Conservation (phyloP, 163 green algal genomes). For the Picocystis sp. region DNA sequence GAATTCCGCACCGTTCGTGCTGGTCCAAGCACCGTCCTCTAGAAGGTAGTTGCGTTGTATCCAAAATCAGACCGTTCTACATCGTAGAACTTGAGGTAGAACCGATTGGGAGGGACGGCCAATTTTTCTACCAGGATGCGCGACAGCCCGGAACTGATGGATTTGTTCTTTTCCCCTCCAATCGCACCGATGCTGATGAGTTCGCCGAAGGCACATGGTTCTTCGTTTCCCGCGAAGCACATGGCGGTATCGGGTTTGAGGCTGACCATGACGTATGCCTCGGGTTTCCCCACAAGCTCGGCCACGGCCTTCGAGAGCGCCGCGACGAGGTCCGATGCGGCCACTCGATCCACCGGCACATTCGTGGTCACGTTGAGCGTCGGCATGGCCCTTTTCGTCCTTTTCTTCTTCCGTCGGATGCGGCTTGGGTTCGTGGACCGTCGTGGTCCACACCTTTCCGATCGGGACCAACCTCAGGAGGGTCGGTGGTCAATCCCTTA, state of each 20-base stretch:
- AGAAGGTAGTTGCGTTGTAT: constrained; percentile 32
- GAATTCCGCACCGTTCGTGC: no score
- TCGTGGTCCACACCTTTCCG: no score
- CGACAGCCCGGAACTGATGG: no score
- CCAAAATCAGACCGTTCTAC: constrained; percentile 26
- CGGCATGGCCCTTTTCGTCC: no score
- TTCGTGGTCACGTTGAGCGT: no score
- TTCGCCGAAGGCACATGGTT: constrained; percentile 33
- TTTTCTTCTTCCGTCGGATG: no score
- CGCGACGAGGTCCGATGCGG: no score
- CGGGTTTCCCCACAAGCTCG: constrained; percentile 26
- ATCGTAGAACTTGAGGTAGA: constrained; percentile 43
- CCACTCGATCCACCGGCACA: no score
- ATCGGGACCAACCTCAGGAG: no score
- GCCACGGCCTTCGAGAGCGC: constrained; percentile 17
- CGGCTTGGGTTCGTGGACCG: no score
- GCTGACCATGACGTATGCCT: constrained; percentile 37
- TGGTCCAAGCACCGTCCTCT: no score
- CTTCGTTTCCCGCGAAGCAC: constrained; percentile 28
- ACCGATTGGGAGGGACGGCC: constrained; percentile 18
- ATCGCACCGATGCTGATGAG: constrained; percentile 38
- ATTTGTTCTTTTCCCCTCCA: constrained; percentile 51
- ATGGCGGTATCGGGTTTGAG: constrained; percentile 31
- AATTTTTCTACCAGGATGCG: constrained; percentile 35
- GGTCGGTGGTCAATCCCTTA: no score